Evolutionary conservation across 2,329 filamentous ascomycete species (phyloP).

Genomic region (Fusarium sp.): DNA sequence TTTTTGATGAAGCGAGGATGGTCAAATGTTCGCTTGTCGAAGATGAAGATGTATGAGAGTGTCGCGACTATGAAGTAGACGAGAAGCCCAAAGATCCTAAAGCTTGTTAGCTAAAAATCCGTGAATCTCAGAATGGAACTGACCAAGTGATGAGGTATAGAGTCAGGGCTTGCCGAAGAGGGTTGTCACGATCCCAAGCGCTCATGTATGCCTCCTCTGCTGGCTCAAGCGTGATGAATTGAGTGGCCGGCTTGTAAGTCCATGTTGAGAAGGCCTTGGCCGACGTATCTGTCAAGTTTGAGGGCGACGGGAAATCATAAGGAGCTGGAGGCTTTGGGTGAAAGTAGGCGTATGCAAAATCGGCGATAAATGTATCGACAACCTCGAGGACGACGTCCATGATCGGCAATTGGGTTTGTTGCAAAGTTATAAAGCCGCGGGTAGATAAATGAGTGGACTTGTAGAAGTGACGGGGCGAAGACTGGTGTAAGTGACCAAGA

Average conservation of each 20-base stretch:
- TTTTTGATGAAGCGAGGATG: conserved; percentile 97
- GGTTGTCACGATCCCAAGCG: conserved; percentile 79
- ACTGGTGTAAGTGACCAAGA: conserved; percentile 18
- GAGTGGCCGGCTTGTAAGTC: conserved; percentile 78
- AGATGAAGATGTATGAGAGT: conserved; percentile 87
- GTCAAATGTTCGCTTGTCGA: conserved; percentile 87
- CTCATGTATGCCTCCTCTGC: conserved; percentile 83
- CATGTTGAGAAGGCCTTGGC: conserved; percentile 67
- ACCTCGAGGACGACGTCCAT: conserved; percentile 96
- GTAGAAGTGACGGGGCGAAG: neutral
- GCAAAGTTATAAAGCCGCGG: neutral
- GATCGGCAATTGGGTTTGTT: conserved; percentile 45
- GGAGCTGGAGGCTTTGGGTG: conserved; percentile 69
- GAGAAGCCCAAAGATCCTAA: conserved; percentile 83
- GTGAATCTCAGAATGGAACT: conserved; percentile 39
- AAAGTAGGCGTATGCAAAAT: conserved; percentile 78
- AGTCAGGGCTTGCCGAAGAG: conserved; percentile 77
- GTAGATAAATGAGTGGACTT: neutral
- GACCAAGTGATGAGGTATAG: conserved; percentile 91
- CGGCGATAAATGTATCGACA: conserved; percentile 82
- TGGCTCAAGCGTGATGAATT: conserved; percentile 76
- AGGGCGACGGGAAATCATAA: conserved; percentile 61
- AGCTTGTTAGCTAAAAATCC: neutral
- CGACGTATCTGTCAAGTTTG: conserved; percentile 63
- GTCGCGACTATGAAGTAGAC: conserved; percentile 87